Base-by-base conservation (phyloP, 2,329 filamentous ascomycete species). In the Xylariaceae sp. region DNA sequence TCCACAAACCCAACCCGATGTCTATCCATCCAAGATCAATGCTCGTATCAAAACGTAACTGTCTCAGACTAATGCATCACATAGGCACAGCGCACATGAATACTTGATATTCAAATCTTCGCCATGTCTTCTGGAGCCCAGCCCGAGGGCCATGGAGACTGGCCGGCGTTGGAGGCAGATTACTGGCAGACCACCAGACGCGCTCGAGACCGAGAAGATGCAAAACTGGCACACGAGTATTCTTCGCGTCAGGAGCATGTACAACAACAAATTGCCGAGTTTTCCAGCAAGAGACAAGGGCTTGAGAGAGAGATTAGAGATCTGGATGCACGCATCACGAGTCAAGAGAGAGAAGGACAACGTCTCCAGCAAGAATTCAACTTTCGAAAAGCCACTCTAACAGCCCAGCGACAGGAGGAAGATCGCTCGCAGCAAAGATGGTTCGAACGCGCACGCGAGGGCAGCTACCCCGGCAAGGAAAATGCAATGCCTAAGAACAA, bases 161-260 rank as follows among this genome's bases (percentile, higher is more conserved):
- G 53, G 58, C 50, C 54, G n/a, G 57, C 54, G n/a, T 54, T 62
- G 50, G 58, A 63, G 40, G 58, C 51, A n/a, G 49, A 48, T 6
- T 60, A 62, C 45, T 63, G 61, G 61, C 57, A 63, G 19, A 56
- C 40, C n/a, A 60, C 54, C 18, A 59, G 51, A 39, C 45, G 44
- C 7, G 41, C 50, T 13, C 60, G 66, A 36, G 55, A 63, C 18
- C 58, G 50, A 31, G 63, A 68, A 45, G 63, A 67, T 45, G 50
- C 47, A 3, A 54, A 49, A n/a, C 51, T 59, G 13, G 50, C 54
- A 5, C 54, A 59, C 12, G 59, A 65, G 6, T 64, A 62, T 44
- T 45, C 46, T 9, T 9, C 31, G 11, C 56, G 57, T 18, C 58
- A 63, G 16, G 63, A 63, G n/a, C 18, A 56, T 7, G 33, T 63